Evolutionary conservation across 2,329 filamentous ascomycete species (phyloP).

Genomic region (Fusarium sp.): DNA sequence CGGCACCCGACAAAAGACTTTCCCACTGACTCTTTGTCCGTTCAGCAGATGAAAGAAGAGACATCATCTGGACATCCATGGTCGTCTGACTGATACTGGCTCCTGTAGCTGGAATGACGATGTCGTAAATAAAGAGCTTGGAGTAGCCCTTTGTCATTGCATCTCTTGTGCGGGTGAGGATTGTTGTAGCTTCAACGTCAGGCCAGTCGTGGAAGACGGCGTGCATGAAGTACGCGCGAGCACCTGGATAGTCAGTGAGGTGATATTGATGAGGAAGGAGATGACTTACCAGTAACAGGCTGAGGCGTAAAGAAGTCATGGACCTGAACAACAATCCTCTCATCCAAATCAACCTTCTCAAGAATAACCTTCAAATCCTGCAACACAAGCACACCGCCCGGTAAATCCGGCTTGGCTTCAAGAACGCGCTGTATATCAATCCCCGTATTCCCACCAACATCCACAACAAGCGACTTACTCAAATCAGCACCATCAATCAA

Average conservation of each 20-base stretch:
- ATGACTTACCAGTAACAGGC: conserved; percentile 6
- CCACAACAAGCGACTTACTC: conserved; percentile 18
- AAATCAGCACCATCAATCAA: conserved; percentile 20
- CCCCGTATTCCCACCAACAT: conserved; percentile 34
- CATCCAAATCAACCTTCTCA: conserved; percentile 4
- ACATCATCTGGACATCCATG: conserved; percentile 47
- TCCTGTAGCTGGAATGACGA: conserved; percentile 25
- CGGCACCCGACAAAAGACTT: conserved; percentile 3
- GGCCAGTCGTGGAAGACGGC: conserved; percentile 63
- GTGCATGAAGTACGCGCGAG: conserved; percentile 58
- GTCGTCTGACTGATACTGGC: conserved; percentile 40
- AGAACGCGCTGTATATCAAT: conserved; percentile 31
- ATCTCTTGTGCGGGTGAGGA: conserved; percentile 38
- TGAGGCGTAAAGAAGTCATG: conserved; percentile 38
- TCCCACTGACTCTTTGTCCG: conserved; percentile 35
- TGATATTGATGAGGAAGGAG: no score
- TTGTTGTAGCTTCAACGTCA: conserved; percentile 49
- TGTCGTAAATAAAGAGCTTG: conserved; percentile 39
- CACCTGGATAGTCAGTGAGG: conserved; percentile 35
- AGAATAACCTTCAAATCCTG: conserved; percentile 35
- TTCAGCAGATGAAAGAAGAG: conserved; percentile 41
- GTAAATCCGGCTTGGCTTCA: conserved; percentile 2
- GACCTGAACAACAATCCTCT: conserved; percentile 13
- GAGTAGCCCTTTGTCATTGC: conserved; percentile 44
- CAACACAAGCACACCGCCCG: conserved; percentile 5